Evolutionary conservation across 148 eudicot genomes (phyloP), one percentile per base, ranked within the genome.

Genomic region (Persicaria tinctoria): DNA sequence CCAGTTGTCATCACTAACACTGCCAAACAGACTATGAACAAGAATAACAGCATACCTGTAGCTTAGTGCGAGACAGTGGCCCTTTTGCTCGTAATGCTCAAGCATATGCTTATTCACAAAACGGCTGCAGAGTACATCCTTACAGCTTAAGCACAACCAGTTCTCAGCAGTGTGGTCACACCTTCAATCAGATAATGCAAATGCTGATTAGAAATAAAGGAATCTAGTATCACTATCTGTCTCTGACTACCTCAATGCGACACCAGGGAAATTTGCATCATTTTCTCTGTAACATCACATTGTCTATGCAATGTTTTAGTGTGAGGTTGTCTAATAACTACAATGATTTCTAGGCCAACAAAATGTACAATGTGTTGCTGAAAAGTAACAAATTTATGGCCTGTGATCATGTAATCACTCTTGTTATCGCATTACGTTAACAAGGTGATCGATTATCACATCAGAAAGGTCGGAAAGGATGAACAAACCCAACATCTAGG

Each of bases 61-160:
- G 76, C 98, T 93, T n/a, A 93, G 90, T 0, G 93, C 98, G 48
- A 93, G 51, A 76, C 85, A 85, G 53, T 93, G 97, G 57, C 82
- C 79, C 23, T 62, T 82, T 66, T 86, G 78, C 78, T 84, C 87
- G 76, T 78, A 88, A 78, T 93, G 98, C 82, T 88, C 88, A 7
- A 93, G 89, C 98, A 93, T 93, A 76, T 93, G 98, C 85, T 82
- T 87, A 79, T 93, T 91, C 23, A 91, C 85, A 77, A 91, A 93
- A 44, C 98, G 95, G 82, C 98, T 90, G 78, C 98, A 93, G 17
- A 87, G 84, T 64, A 91, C 98, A 20, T 87, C 93, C 81, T 91
- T 91, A 75, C 98, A 93, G 83, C 81, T 75, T 78, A 93, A 83
- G 79, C 98, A 93, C 69, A 90, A 41, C 98, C 98, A 93, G 72